These are phyloP conservation scores for Sphagnum fallax DNA, from an alignment of 228 moss, liverwort and hornwort genomes.

Conservation along the genomic window DNA sequence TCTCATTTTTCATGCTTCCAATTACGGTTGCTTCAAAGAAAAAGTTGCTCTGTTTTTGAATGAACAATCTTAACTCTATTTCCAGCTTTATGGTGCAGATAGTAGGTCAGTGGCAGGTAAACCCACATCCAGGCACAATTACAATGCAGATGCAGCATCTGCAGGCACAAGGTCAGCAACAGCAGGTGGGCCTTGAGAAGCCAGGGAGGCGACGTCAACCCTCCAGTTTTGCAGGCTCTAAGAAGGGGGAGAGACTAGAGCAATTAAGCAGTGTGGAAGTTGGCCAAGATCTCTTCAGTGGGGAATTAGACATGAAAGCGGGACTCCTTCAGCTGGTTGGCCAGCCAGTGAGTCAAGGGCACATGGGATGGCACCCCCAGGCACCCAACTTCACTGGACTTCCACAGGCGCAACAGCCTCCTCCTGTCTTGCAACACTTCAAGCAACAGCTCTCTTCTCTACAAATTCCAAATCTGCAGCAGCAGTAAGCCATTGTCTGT, in stretches of 20 bases:
- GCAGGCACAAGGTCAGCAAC: constrained; percentile 36
- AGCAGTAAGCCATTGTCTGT: constrained; percentile 17
- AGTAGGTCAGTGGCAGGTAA: constrained; percentile 40
- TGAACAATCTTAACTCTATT: no score
- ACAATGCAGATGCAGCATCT: constrained; percentile 33
- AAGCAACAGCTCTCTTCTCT: constrained; percentile 71
- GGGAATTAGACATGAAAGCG: constrained; percentile 15
- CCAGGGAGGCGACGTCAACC: constrained; percentile 37
- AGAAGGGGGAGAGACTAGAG: constrained; percentile 33
- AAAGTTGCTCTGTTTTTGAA: no score
- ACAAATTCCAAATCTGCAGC: constrained; percentile 40
- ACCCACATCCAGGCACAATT: constrained; percentile 29
- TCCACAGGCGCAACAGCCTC: constrained; percentile 43
- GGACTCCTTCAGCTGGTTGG: constrained; percentile 36
- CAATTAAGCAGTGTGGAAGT: constrained; percentile 22
- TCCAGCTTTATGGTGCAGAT: no score
- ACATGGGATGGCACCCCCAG: constrained; percentile 49
- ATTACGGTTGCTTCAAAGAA: no score
- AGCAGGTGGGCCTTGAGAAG: constrained; percentile 44
- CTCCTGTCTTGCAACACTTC: constrained; percentile 51
- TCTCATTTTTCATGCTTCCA: no score
- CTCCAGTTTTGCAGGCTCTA: constrained; percentile 41
- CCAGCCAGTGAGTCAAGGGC: constrained; percentile 40
- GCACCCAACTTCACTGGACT: constrained; percentile 29
- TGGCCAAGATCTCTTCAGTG: constrained; percentile 14